A percentile compares a stretch with the other conserved stretches of the same genome.
Evolutionary conservation across 805 yeast species (phyloP).

Genomic region (Candida sphagnicola): DNA sequence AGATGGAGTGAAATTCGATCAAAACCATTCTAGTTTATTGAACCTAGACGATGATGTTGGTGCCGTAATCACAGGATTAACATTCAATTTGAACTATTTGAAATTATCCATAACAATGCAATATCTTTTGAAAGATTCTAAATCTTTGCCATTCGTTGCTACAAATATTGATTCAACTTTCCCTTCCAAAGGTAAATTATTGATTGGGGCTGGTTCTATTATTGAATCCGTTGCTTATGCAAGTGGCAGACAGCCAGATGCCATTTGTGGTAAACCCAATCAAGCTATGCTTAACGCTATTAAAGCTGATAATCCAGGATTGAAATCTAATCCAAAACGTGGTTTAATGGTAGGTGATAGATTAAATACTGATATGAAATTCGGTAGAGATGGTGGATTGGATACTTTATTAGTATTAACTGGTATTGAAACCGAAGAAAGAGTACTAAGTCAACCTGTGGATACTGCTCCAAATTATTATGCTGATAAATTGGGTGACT

Average conservation of each 20-base stretch:
- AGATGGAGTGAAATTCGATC: constrained; percentile 49
- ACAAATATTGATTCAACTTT: constrained; percentile 94
- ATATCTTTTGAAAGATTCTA: constrained; percentile 57
- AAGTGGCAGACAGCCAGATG: constrained; percentile 77
- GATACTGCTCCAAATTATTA: constrained; percentile 60
- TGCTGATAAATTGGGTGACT: constrained; percentile 71
- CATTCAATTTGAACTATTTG: constrained; percentile 71
- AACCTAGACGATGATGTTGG: constrained; percentile 73
- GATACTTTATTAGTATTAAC: constrained; percentile 85
- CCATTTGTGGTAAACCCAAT: constrained; percentile 87
- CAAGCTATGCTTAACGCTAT: constrained; percentile 88
- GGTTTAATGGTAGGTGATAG: constrained; percentile 96
- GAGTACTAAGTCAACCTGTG: constrained; percentile 38
- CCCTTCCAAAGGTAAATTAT: constrained; percentile 79
- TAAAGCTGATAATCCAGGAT: constrained; percentile 51
- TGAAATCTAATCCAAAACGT: constrained; percentile 48
- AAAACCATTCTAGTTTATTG: constrained; percentile 49
- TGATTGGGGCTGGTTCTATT: constrained; percentile 95
- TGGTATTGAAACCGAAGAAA: constrained; percentile 81
- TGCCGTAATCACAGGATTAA: constrained; percentile 87
- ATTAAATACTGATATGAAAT: constrained; percentile 89
- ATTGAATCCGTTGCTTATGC: constrained; percentile 73
- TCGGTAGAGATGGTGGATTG: constrained; percentile 84
- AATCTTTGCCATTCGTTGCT: constrained; percentile 72
- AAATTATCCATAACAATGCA: constrained; percentile 79